Evolutionary conservation across 352 stramenopile genomes (phyloP).

Genomic region (Phytophthora idaei): DNA sequence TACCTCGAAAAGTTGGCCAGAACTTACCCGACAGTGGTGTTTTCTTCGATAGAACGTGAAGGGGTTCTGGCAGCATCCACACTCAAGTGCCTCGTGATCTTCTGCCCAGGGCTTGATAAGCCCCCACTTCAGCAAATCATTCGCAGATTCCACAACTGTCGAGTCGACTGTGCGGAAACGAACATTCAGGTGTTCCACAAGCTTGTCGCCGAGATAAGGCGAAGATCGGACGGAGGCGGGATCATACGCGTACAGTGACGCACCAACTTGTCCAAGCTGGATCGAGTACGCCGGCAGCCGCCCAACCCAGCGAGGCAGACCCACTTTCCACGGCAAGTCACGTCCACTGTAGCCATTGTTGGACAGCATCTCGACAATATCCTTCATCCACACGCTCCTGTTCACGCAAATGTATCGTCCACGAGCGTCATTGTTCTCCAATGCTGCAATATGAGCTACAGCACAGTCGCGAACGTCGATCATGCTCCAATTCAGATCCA

Average conservation of each 20-base stretch:
- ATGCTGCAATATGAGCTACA: constrained; percentile 73
- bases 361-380: constrained; percentile 86
- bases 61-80: constrained; percentile 71
- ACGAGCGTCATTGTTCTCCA: constrained; percentile 86
- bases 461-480: constrained; percentile 88
- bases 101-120: constrained; percentile 90
- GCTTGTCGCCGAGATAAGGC: constrained; percentile 83
- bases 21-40: constrained; percentile 81
- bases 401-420: constrained; percentile 90
- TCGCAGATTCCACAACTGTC: constrained; percentile 82
- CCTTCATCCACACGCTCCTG: constrained; percentile 86
- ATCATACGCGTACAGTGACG: constrained; percentile 73
- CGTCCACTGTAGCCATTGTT: constrained; percentile 87
- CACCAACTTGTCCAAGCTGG: constrained; percentile 87
- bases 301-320: constrained; percentile 84
- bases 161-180: constrained; percentile 64
- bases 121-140: constrained; percentile 86
- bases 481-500: constrained; percentile 90
- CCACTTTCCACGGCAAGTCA: constrained; percentile 84
- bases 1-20: not conserved
- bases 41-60: constrained; percentile 87
- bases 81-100: constrained; percentile 78
- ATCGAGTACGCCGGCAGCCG: constrained; percentile 83
- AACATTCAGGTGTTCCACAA: constrained; percentile 81
- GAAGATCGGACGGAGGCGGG: constrained; percentile 57